phyloP scores from a whole-genome alignment of 1,284 basidiomycete species.

The Ceraceosorus guamensis region DNA sequence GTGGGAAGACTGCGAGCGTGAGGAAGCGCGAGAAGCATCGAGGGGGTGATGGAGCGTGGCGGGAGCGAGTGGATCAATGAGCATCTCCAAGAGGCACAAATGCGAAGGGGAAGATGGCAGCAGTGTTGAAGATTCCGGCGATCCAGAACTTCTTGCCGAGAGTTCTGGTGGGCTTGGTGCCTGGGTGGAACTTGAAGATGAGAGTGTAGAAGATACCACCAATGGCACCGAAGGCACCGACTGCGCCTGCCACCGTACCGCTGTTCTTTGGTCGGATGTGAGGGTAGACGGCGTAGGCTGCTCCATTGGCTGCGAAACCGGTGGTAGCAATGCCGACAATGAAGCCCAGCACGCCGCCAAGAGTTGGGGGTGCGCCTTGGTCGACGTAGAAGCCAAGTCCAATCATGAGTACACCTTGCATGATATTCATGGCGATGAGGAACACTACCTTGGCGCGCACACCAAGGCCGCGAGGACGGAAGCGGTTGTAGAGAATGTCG shows the following conservation, averaged over 20 bases:
- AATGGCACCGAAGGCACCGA: slow-evolving; percentile 33
- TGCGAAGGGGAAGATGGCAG: slow-evolving; percentile 26
- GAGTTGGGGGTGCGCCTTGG: slow-evolving; percentile 16
- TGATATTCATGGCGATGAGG: slow-evolving; percentile 52
- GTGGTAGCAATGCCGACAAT: slow-evolving; percentile 33
- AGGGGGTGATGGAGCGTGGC: too few relatives aligned
- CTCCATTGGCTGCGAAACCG: slow-evolving; percentile 26
- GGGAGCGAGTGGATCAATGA: too few relatives aligned
- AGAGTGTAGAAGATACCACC: slow-evolving; percentile 16
- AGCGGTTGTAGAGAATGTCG: slow-evolving; percentile 54
- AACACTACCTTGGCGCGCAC: slow-evolving; percentile 57
- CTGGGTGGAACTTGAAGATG: slow-evolving; percentile 18
- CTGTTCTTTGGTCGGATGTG: slow-evolving; percentile 31
- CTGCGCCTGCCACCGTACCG: slow-evolving; percentile 34
- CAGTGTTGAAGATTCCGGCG: slow-evolving; percentile 34
- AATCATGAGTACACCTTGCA: slow-evolving; percentile 55
- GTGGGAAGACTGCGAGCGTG: too few relatives aligned
- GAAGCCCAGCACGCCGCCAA: slow-evolving; percentile 35
- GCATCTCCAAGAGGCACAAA: slow-evolving; percentile 18
- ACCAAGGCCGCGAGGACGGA: slow-evolving; percentile 44
- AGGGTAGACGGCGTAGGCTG: slow-evolving; percentile 26
- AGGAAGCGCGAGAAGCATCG: too few relatives aligned
- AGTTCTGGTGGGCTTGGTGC: slow-evolving; percentile 15
- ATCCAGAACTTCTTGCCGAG: slow-evolving; percentile 41
- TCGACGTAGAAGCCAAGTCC: slow-evolving; percentile 55